A percentile compares a stretch with the other conserved stretches of the same genome.
These are phyloP conservation scores for Suhomyces coccinellae DNA, from an alignment of 1,139 yeast genomes.

Conservation along the genomic window DNA sequence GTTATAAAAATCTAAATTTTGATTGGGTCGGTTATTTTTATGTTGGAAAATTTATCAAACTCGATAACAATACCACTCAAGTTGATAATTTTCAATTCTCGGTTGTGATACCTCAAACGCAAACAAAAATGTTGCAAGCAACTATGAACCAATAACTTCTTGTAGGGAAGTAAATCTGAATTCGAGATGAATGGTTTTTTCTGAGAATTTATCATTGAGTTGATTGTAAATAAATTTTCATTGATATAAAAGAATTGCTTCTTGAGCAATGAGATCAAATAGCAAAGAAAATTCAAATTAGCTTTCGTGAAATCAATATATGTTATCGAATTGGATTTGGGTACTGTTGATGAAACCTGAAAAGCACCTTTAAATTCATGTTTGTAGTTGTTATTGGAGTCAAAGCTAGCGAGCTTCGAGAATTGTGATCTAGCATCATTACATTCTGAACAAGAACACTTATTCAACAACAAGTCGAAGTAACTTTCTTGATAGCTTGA, in stretches of 20 bases:
- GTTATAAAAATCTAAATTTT: background rate
- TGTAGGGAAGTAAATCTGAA: constrained; percentile 8
- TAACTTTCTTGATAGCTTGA: constrained; percentile 5
- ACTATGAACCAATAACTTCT: constrained; percentile 11
- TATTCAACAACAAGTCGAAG: constrained; percentile 22
- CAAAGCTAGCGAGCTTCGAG: constrained; percentile 18
- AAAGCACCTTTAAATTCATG: constrained; percentile 19
- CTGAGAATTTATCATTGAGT: constrained; percentile 23
- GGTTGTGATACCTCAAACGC: constrained; percentile 2
- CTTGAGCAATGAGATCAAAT: constrained; percentile 22
- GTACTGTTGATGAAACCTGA: constrained; percentile 2
- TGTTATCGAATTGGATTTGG: constrained; percentile 5
- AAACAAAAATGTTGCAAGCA: constrained; percentile 7
- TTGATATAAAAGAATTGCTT: constrained; percentile 21
- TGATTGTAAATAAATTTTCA: constrained; percentile 25
- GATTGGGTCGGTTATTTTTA: background rate
- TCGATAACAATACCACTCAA: constrained; percentile 12
- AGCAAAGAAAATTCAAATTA: constrained; percentile 22
- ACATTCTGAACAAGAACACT: constrained; percentile 24
- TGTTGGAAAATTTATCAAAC: background rate
- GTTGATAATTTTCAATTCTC: constrained; percentile 5
- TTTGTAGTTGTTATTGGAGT: constrained; percentile 20
- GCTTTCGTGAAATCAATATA: constrained; percentile 14
- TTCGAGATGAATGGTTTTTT: constrained; percentile 19
- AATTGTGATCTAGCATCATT: constrained; percentile 18